Conservation (phyloP, 176 grass and related monocot species). For the Luzula sylvatica region DNA sequence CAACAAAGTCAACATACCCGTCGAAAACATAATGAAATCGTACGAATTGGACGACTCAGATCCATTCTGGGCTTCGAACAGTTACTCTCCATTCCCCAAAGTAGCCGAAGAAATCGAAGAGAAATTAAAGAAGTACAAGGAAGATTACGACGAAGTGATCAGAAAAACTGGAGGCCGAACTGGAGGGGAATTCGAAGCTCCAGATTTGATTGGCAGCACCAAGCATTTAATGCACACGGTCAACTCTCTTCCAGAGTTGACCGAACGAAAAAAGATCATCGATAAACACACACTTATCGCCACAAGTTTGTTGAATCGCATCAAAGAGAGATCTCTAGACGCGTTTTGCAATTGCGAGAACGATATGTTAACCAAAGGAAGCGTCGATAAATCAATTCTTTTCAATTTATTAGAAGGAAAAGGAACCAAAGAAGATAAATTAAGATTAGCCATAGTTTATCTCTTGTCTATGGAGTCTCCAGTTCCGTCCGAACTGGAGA, state of each 20-base stretch:
- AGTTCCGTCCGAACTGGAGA: slow-evolving; percentile 47
- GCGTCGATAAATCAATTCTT: slow-evolving; percentile 42
- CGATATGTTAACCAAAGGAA: slow-evolving; percentile 63
- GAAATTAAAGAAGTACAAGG: slow-evolving; percentile 71
- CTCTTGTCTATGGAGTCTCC: slow-evolving; percentile 59
- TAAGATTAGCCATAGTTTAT: slow-evolving; percentile 63
- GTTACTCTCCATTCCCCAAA: slow-evolving; percentile 64
- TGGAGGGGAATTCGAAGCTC: slow-evolving; percentile 69
- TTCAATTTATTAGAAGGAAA: slow-evolving; percentile 59
- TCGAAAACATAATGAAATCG: slow-evolving; percentile 37
- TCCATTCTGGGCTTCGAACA: slow-evolving; percentile 63
- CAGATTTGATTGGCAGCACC: slow-evolving; percentile 77
- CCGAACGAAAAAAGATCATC: slow-evolving; percentile 75
- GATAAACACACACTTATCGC: slow-evolving; percentile 83
- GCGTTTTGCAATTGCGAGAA: slow-evolving; percentile 56
- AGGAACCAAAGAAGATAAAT: slow-evolving; percentile 76
- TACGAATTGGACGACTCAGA: slow-evolving; percentile 73
- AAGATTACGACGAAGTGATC: slow-evolving; percentile 79
- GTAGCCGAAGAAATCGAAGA: slow-evolving; percentile 64
- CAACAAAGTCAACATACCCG: slow-evolving; percentile 35
- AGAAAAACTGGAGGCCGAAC: slow-evolving; percentile 40
- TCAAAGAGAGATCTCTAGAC: slow-evolving; percentile 80
- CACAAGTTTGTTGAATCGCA: slow-evolving; percentile 50
- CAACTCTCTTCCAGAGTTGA: slow-evolving; percentile 72
- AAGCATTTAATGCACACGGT: slow-evolving; percentile 80